Conservation (phyloP, 2,329 filamentous ascomycete species). For the Aspergillus aculeatus region DNA sequence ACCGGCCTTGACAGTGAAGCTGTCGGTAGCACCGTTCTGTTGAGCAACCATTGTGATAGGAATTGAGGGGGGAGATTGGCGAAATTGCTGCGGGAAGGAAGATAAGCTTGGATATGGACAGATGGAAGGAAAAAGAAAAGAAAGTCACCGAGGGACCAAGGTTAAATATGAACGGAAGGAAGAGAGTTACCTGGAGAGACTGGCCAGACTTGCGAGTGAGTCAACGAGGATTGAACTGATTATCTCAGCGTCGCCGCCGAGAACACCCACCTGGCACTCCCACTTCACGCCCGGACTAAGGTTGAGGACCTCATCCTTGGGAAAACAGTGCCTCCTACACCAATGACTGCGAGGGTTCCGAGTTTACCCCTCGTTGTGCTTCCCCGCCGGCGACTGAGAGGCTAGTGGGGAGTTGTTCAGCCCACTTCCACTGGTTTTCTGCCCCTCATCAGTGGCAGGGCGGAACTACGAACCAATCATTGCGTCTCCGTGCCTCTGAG, state of each 20-base stretch:
- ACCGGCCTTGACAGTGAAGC: slow-evolving; percentile 90
- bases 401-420: too few species aligned
- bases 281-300: too few species aligned
- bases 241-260: slow-evolving; percentile 1
- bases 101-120: background rate
- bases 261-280: too few species aligned
- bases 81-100: slow-evolving; percentile 7
- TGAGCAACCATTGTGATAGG: slow-evolving; percentile 36
- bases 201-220: slow-evolving; percentile 6
- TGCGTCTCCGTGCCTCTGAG: slow-evolving; percentile 10
- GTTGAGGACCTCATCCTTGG: background rate
- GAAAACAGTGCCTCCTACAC: background rate
- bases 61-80: background rate
- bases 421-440: background rate
- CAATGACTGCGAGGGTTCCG: background rate
- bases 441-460: slow-evolving; percentile 9
- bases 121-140: slow-evolving; percentile 3
- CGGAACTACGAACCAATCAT: slow-evolving; percentile 16
- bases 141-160: slow-evolving; percentile 6
- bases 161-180: background rate
- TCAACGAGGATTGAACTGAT: slow-evolving; percentile 10
- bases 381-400: slow-evolving; percentile 2
- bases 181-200: slow-evolving; percentile 7
- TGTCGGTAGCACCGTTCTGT: slow-evolving; percentile 43
- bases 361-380: background rate